Base-by-base conservation (phyloP, 768 basidiomycete species). In the Boletus sp. region DNA sequence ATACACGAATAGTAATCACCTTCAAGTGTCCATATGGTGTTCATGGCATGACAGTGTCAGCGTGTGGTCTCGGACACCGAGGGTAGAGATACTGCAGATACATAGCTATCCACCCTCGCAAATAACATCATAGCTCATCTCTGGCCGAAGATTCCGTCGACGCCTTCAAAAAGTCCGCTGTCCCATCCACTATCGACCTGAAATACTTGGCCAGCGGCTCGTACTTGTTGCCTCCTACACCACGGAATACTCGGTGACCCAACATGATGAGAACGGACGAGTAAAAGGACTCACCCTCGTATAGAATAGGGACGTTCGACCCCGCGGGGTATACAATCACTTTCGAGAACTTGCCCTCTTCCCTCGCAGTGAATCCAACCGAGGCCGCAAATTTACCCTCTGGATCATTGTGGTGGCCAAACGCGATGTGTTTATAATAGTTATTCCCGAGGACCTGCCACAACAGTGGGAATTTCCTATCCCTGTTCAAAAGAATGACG, bases 381-480 rank as follows among this genome's bases (percentile, higher is more conserved):
- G 77, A 72, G 0, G 77, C 73, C 8, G 82, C 81, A 39, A 82
- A 78, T 51, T 74, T 77, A 21, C 84, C 88, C 45, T 85, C 78
- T 25, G 82, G 79, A 71, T 90, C 88, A 34, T 80, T 81, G 62
- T 85, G 81, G 29, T 79, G 76, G 2, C 77, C 86, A 58, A 92
- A 83, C 27, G 74, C 76, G 10, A 93, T 74, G 57, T 82, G 72
- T 41, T 81, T 82, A 53, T 76, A 65, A 72, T 84, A 92, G 59
- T 83, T 87, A 65, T 90, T 88, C 23, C 79, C 82, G 27, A 93
- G 79, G 21, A 88, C 84, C 60, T 86, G 82, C 91, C 90, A 93
- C 38, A 93, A 75, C 11, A 93, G 71, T 1, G 91, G 92, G 42
- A 83, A 82, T 62, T 82, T 83, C 61, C 84, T 87, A 55, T 86